Evolutionary conservation across 2,329 filamentous ascomycete species (phyloP), one percentile per base, ranked within the genome.

Genomic region (Colletotrichum lupini): DNA sequence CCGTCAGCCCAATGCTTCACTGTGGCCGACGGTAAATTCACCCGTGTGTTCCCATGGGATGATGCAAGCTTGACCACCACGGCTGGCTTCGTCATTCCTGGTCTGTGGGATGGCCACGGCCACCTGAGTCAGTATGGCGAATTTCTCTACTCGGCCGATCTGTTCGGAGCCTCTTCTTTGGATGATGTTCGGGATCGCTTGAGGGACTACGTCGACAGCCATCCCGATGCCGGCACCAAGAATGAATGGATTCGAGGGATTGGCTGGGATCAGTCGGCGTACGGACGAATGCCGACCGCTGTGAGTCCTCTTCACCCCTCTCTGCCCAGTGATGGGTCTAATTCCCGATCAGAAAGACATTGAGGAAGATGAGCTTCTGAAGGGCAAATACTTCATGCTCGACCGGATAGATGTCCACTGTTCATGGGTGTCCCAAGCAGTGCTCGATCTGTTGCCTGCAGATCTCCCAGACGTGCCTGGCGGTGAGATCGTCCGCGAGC

Each of bases 371-470:
- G 80, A 85, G 28, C 77, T 80, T 1, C 86, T 94, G 56, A 83
- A 82, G 55, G 86, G 87, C 42, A 81, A 90, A 46, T 93, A 90
- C 78, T 87, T 93, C 72, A 92, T 93, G 90, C 86, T 94, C 3
- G 91, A 93, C 77, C 88, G 92, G 16, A 89, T 93, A 8, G 92
- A 94, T 76, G 90, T 91, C 4, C 92, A 94, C 79, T 94, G 92
- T 80, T 86, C 90, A 32, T 93, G 91, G 90, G 91, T 93, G 3
- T 93, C 92, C 0, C 84, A 89, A 30, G 86, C 91, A 22, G 89
- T 94, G 2, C 85, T 94, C 2, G 82, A 87, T 60, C 84, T 93
- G 1, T 86, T 94, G 6, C 88, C 91, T 0, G 76, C 82, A 1
- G 85, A 87, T 9, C 75, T 88, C 30, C 83, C 86, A 2, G 86